phyloP scores from a whole-genome alignment of 169 alveolate genomes.

The Eimeria brunetti region DNA sequence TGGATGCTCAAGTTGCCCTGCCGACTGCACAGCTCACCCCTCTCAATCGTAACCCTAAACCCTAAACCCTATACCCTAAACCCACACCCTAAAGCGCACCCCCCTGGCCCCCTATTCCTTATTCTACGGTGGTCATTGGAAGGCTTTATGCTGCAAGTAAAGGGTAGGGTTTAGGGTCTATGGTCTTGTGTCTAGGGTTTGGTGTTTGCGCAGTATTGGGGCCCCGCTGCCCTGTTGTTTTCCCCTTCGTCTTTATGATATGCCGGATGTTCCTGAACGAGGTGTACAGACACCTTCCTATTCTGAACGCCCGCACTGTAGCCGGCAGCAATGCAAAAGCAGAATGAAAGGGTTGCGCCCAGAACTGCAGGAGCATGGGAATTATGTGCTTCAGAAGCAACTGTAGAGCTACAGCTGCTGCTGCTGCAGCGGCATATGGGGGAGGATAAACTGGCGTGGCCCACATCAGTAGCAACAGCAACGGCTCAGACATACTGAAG shows the following conservation, averaged over 20 bases:
- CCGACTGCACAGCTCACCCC: slow-evolving; percentile 18
- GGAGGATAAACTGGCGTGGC: too few relatives aligned
- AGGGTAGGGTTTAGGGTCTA: not conserved
- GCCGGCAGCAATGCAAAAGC: too few relatives aligned
- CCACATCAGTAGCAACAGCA: too few relatives aligned
- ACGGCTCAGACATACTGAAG: not conserved
- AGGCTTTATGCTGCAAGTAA: not conserved
- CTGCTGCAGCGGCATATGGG: too few relatives aligned
- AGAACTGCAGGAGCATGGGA: too few relatives aligned
- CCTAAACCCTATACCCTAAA: slow-evolving; percentile 9
- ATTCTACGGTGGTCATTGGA: not conserved
- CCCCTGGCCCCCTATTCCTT: not conserved
- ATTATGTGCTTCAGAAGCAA: too few relatives aligned
- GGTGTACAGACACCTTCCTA: slow-evolving; percentile 15
- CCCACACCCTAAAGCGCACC: not conserved
- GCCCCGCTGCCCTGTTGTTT: not conserved
- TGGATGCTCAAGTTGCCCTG: not conserved
- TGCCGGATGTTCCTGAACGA: slow-evolving; percentile 4
- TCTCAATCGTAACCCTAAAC: not conserved
- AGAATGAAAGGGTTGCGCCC: too few relatives aligned
- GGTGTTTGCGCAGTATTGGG: not conserved
- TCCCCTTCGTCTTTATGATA: not conserved
- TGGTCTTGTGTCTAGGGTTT: not conserved
- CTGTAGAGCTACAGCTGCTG: not conserved
- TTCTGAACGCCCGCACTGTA: too few relatives aligned